Evolutionary conservation across 331 rosid species (phyloP).

Genomic region (Stylosanthes scabra): DNA sequence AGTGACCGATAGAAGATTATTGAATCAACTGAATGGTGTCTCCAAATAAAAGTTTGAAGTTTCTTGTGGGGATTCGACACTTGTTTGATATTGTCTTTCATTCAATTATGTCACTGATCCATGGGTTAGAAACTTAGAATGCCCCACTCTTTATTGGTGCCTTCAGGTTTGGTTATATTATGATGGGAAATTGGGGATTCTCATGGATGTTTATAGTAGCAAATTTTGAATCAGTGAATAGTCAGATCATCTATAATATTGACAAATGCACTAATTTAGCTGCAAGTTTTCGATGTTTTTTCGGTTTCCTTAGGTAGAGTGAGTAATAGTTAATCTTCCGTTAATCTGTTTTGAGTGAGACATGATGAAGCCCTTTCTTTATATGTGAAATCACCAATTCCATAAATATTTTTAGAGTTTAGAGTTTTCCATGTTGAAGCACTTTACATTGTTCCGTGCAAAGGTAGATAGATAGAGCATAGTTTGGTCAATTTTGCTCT

Average conservation of each 20-base stretch:
- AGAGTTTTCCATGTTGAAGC: neutral
- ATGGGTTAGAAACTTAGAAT: neutral
- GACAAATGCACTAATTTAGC: neutral
- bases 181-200: neutral
- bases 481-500: neutral
- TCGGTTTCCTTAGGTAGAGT: neutral
- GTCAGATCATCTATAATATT: neutral
- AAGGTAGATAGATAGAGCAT: neutral
- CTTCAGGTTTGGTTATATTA: neutral
- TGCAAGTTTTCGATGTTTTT: neutral
- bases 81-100: neutral
- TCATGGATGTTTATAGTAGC: neutral
- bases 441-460: too few species aligned
- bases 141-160: neutral
- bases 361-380: neutral
- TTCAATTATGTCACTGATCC: neutral
- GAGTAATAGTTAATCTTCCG: neutral
- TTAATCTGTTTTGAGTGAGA: neutral
- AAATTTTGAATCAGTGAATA: neutral
- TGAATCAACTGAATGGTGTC: conserved; percentile 8
- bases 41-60: too few species aligned
- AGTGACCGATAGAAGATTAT: conserved; percentile 27
- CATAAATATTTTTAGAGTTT: neutral
- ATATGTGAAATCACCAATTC: conserved; percentile 3
- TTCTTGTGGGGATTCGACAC: conserved; percentile 12